Evolutionary conservation across 2,329 filamentous ascomycete species (phyloP).

Genomic region (Aspergillus sp.): DNA sequence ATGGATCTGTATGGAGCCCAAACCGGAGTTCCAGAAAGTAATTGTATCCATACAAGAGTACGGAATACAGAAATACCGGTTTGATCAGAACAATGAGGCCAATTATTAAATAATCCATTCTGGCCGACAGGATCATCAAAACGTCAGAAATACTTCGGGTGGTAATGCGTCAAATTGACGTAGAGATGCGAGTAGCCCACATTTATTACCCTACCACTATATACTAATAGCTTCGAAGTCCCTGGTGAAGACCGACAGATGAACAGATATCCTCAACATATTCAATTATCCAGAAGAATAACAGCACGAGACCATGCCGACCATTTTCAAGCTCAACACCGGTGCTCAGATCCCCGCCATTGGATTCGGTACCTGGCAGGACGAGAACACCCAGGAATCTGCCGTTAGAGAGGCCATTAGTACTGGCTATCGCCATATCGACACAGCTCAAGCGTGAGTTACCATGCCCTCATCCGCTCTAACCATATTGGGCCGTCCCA

Average conservation of each 20-base stretch:
- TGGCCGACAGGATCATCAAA: background rate
- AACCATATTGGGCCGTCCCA: no score
- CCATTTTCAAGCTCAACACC: conserved; percentile 40
- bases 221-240: no score
- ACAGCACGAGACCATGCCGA: conserved; percentile 16
- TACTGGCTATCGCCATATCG: conserved; percentile 49
- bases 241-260: no score
- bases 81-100: background rate
- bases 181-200: background rate
- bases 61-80: no score
- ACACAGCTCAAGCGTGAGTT: conserved; percentile 40
- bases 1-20: no score
- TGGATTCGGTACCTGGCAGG: conserved; percentile 50
- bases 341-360: conserved; percentile 41
- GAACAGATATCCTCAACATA: background rate
- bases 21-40: no score
- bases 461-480: no score
- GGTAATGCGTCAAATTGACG: background rate
- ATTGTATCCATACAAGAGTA: no score
- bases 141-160: background rate
- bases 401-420: conserved; percentile 43
- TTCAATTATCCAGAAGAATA: background rate
- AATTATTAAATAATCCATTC: background rate
- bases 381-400: conserved; percentile 42
- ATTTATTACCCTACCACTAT: no score